Conservation (phyloP, 768 basidiomycete species). For the Chalciporus chontae region DNA sequence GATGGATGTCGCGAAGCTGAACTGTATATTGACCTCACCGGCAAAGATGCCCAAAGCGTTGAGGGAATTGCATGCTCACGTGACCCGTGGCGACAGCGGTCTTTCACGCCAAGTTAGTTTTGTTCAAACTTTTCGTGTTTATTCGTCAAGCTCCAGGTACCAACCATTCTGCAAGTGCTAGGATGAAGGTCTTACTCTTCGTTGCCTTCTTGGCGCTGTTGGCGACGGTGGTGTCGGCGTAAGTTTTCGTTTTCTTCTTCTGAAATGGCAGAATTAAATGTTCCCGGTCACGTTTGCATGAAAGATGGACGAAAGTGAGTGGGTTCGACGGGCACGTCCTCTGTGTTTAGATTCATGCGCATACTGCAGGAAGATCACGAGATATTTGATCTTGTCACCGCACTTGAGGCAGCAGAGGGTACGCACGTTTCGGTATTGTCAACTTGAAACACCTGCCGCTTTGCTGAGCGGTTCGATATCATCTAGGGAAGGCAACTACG, state of each 20-base stretch:
- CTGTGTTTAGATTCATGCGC: conserved; percentile 4
- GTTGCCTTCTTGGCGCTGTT: conserved; percentile 50
- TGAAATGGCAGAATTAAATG: neutral
- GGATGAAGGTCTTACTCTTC: conserved; percentile 50
- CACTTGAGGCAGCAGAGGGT: conserved; percentile 79
- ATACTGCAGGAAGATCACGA: conserved; percentile 81
- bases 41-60: neutral
- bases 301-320: conserved; percentile 70
- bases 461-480: conserved; percentile 1
- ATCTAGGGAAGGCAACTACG: conserved; percentile 75
- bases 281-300: neutral
- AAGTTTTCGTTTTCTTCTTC: conserved; percentile 29
- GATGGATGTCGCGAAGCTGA: neutral
- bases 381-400: conserved; percentile 90
- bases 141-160: neutral
- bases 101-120: too few relatives aligned
- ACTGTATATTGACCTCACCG: neutral
- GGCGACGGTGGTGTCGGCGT: conserved; percentile 56
- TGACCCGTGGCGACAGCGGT: too few relatives aligned
- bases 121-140: too few relatives aligned
- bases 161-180: neutral
- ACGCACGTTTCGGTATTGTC: conserved; percentile 11
- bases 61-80: conserved; percentile 4
- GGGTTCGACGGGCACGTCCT: neutral
- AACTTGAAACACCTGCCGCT: neutral